phyloP scores from a whole-genome alignment of 306 rosid genomes.

The Lathyrus tuberosus region DNA sequence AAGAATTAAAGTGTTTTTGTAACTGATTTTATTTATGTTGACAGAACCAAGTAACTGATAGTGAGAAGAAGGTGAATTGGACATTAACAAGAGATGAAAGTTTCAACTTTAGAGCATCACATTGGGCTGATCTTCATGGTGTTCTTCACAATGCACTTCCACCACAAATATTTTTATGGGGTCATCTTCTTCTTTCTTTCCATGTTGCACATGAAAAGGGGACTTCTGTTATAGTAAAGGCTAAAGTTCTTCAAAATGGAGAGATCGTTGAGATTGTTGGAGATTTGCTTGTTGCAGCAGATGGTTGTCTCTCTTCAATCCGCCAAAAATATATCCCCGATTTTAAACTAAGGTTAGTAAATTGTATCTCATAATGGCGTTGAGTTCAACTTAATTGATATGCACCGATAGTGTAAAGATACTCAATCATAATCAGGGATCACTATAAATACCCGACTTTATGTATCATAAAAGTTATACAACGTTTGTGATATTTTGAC shows the following conservation, averaged over 20 bases:
- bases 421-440: no score
- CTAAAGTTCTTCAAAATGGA: slow-evolving; percentile 53
- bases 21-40: background rate
- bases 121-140: slow-evolving; percentile 85
- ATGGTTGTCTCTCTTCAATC: slow-evolving; percentile 80
- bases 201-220: slow-evolving; percentile 50
- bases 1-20: background rate
- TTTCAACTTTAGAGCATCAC: slow-evolving; percentile 74
- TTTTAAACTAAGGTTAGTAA: slow-evolving; percentile 61
- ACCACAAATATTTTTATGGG: slow-evolving; percentile 66
- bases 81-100: slow-evolving; percentile 69
- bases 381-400: no score
- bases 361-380: background rate
- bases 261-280: slow-evolving; percentile 57
- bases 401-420: no score
- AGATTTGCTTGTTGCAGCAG: slow-evolving; percentile 86
- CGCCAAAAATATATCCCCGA: slow-evolving; percentile 59
- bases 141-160: slow-evolving; percentile 65
- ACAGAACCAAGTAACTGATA: slow-evolving; percentile 69
- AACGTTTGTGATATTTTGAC: no score
- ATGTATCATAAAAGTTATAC: no score
- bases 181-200: slow-evolving; percentile 64
- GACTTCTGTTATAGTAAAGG: slow-evolving; percentile 53
- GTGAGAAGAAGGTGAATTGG: slow-evolving; percentile 55
- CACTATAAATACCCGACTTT: no score